Evolutionary conservation across 805 yeast species (phyloP), one percentile per base, ranked within the genome.

Genomic region (Pichia californica): DNA sequence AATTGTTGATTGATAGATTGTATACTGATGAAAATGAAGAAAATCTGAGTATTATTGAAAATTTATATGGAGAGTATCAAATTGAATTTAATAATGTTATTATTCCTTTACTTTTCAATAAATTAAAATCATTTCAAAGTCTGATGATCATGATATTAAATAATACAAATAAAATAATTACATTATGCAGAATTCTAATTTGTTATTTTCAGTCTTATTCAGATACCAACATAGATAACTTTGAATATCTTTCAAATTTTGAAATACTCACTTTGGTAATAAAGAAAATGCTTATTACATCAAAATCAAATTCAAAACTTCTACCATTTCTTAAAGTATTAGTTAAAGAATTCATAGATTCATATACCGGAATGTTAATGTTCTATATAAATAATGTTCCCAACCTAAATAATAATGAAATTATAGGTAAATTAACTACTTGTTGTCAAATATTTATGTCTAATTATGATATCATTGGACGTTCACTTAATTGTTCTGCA

Each of bases 41-140:
- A 19, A 31, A 21, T 32, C n/a, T 41, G 5, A 14, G 3, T 7
- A 44, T 46, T 11, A 14, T 54, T 5, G 54, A 51, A 20, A 31
- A 27, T 4, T 16, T 49, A 4, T 38, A 38, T n/a, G 10, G 16
- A 3, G 38, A 46, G 3, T 34, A 38, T 11, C 33, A 40, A 5
- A 15, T 40, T 10, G 44, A 50, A n/a, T 51, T 55, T 18, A 40
- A 52, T 8, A 7, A 37, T 4, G 32, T 51, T 5, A 40, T 68
- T 10, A 51, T 62, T 36, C 68, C 64, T 19, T 45, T 51, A 3
- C 52, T 66, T 0, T 28, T 60, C 20, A 31, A 47, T 0, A 65
- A 67, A 36, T 32, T 68, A n/a, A 46, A 47, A 19, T 52, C 51
- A 7, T 59, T 62, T 41, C 51, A 61, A n/a, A 46, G 55, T 14